These are phyloP conservation scores for Kwoniella dendrophila DNA, from an alignment of 768 basidiomycete species.

Conservation along the genomic window DNA sequence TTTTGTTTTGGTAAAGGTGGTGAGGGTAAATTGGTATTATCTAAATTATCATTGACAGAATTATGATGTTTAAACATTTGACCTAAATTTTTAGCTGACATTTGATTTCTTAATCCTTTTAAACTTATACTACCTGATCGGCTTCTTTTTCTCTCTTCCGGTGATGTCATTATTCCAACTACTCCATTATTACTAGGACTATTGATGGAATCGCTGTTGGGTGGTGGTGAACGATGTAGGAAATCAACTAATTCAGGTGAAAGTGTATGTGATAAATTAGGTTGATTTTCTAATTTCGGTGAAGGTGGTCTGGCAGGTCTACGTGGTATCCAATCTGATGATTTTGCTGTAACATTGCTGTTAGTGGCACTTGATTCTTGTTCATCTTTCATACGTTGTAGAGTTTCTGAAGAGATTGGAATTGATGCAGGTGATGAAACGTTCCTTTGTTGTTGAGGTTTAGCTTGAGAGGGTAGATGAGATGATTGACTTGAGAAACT, in stretches of 20 bases:
- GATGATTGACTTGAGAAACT: too few species aligned
- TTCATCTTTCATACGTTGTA: conserved; percentile 40
- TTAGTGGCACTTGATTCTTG: neutral
- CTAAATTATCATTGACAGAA: too few species aligned
- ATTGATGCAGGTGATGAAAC: conserved; percentile 26
- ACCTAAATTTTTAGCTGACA: conserved; percentile 27
- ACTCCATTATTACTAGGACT: neutral
- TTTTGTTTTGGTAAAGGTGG: conserved; percentile 12
- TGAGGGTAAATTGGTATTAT: conserved; percentile 7
- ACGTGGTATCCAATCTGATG: conserved; percentile 43
- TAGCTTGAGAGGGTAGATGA: neutral
- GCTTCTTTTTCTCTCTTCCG: conserved; percentile 9
- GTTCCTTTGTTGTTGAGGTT: conserved; percentile 9
- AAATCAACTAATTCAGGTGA: conserved; percentile 29
- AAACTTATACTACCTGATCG: conserved; percentile 38
- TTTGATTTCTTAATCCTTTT: conserved; percentile 35
- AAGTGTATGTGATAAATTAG: conserved; percentile 28
- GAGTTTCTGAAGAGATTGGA: conserved; percentile 48
- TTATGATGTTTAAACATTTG: conserved; percentile 12
- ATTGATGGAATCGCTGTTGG: neutral
- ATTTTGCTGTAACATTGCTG: neutral
- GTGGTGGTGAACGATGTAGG: conserved; percentile 23
- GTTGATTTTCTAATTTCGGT: conserved; percentile 35
- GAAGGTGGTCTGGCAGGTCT: conserved; percentile 48
- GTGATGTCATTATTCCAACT: conserved; percentile 5